Evolutionary conservation across 2,329 filamentous ascomycete genomes (phyloP).

Genomic region (Chrysoporthe austroafricana): DNA sequence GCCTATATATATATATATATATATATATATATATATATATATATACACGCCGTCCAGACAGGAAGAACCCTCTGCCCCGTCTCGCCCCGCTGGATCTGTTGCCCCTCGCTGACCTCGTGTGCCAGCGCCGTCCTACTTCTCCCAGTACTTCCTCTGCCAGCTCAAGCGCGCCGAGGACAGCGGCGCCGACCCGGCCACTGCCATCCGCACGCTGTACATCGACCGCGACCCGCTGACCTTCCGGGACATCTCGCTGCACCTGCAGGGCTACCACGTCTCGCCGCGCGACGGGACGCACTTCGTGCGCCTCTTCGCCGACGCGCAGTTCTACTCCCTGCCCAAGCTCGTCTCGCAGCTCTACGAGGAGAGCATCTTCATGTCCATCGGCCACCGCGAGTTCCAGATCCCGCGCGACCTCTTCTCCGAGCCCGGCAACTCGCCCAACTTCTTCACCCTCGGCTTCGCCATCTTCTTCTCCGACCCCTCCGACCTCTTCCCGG

Average conservation of each 20-base stretch:
- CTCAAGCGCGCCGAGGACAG: slow-evolving; percentile 65
- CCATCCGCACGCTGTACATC: slow-evolving; percentile 85
- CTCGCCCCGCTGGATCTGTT: slow-evolving; percentile 2
- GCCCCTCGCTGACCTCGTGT: slow-evolving; percentile 27
- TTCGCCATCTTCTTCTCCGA: slow-evolving; percentile 86
- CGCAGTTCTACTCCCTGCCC: slow-evolving; percentile 91
- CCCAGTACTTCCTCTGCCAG: slow-evolving; percentile 88
- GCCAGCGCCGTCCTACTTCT: slow-evolving; percentile 92
- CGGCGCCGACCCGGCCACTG: slow-evolving; percentile 52
- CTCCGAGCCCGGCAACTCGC: slow-evolving; percentile 81
- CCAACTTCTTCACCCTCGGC: slow-evolving; percentile 93
- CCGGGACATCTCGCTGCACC: slow-evolving; percentile 83
- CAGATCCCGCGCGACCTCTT: slow-evolving; percentile 90
- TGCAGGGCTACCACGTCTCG: slow-evolving; percentile 88
- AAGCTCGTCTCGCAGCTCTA: slow-evolving; percentile 89
- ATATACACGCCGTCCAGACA: no score
- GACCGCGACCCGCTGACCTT: slow-evolving; percentile 92
- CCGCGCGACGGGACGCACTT: slow-evolving; percentile 85
- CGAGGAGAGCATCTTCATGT: slow-evolving; percentile 89
- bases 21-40: no score
- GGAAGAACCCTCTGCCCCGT: not conserved
- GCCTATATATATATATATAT: no score
- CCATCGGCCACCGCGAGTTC: slow-evolving; percentile 85
- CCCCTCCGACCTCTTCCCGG: slow-evolving; percentile 79
- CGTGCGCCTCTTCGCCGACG: slow-evolving; percentile 90